phyloP scores from a whole-genome alignment of 352 stramenopile genomes.

The Phytophthora cryptogea region DNA sequence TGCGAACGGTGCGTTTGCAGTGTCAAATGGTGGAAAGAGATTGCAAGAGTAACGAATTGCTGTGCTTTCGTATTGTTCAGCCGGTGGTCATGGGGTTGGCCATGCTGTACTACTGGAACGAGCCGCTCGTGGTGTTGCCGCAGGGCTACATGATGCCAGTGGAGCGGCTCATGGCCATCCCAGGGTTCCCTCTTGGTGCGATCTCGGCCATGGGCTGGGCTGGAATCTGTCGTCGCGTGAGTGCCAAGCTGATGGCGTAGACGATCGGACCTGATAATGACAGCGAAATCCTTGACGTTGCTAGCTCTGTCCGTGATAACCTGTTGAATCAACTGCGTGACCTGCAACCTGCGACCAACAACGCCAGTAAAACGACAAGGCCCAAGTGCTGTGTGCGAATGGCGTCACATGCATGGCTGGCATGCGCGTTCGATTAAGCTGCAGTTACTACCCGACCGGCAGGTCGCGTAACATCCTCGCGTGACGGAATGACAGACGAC shows the following conservation, averaged over 20 bases:
- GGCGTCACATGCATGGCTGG: conserved; percentile 40
- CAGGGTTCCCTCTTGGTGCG: conserved; percentile 72
- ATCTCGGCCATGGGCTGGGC: conserved; percentile 82
- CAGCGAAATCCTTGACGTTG: conserved; percentile 1
- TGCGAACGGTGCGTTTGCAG: conserved; percentile 61
- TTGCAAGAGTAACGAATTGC: neutral
- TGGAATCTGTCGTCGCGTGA: conserved; percentile 75
- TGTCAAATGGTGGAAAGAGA: neutral
- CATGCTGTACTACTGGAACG: conserved; percentile 77
- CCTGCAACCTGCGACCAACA: conserved; percentile 6
- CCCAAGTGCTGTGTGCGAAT: conserved; percentile 46
- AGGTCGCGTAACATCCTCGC: conserved; percentile 4
- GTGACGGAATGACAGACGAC: conserved; percentile 4
- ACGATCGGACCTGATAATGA: conserved; percentile 1
- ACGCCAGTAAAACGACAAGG: conserved; percentile 2
- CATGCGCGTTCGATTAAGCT: conserved; percentile 60
- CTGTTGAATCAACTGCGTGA: conserved; percentile 20
- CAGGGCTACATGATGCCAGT: conserved; percentile 80
- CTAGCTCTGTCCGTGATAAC: conserved; percentile 14
- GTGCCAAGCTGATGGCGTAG: conserved; percentile 67
- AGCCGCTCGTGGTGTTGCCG: conserved; percentile 70
- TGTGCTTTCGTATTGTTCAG: conserved; percentile 30
- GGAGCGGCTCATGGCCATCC: conserved; percentile 77
- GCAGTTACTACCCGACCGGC: conserved; percentile 37
- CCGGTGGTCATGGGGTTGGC: conserved; percentile 58